Evolutionary conservation across 306 rosid genomes (phyloP), one percentile per base, ranked within the genome.

Genomic region (Cyamopsis tetragonoloba): DNA sequence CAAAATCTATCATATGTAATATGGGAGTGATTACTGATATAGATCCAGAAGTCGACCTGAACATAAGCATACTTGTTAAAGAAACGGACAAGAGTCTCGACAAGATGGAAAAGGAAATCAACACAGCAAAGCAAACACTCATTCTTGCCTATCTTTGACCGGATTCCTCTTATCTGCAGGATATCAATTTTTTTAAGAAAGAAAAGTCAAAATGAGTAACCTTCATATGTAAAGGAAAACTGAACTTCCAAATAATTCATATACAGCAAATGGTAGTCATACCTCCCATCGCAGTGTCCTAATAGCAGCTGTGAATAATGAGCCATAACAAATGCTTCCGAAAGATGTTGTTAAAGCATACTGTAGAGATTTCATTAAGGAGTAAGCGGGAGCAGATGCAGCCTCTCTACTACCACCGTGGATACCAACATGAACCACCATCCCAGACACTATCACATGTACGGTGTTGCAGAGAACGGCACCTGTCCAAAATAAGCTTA

Each of bases 41-140:
- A 39, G 53, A 43, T 20, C 9, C 27, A 50, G 64, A 48, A 70
- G 55, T 23, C 37, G 82, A 93, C 97, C 98, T 88, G 97, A 54
- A 93, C 99, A 70, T 93, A 93, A 43, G 99, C 96, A 85, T 93
- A 93, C 83, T 93, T 93, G 91, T 90, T 93, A 79, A 93, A 93
- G 77, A 90, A 93, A 30, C 97, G 90, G 58, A 93, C 97, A 58
- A 93, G 97, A 28, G 97, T 93, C 88, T 93, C 99, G 70, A 93
- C 97, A 7, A 93, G 87, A 83, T 93, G 88, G 83, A 93, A 93
- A 63, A 93, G 82, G 77, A 93, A 93, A 85, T 93, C 99, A 68
- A 93, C 96, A 70, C 95, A 93, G 79, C 97, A 93, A 73, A 93
- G 97, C 59, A 93, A 81, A 71, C 99, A 93, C 77, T 93, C 97